phyloP scores from a whole-genome alignment of 2,329 filamentous ascomycete genomes.

The Bipolaris victoriae region DNA sequence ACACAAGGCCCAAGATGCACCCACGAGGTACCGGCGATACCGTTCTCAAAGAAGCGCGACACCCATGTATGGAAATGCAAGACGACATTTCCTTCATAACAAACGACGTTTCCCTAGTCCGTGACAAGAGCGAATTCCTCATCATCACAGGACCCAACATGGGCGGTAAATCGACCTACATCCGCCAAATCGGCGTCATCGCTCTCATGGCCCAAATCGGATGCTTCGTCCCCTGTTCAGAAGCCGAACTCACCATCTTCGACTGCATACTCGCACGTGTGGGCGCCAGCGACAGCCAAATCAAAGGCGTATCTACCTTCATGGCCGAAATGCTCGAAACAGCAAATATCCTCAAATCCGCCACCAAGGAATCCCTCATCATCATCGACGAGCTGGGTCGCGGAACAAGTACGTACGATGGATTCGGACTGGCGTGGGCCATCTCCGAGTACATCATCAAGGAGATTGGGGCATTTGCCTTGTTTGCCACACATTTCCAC shows the following conservation, averaged over 20 bases:
- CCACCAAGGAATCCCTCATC: constrained; percentile 92
- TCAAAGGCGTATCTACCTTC: constrained; percentile 97
- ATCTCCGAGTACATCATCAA: constrained; percentile 97
- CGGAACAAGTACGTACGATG: constrained; percentile 96
- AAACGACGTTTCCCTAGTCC: constrained; percentile 85
- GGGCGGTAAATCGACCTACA: constrained; percentile 98
- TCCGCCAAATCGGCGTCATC: constrained; percentile 95
- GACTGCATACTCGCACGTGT: constrained; percentile 96
- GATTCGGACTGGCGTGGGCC: constrained; percentile 98
- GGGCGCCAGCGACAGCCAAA: constrained; percentile 92
- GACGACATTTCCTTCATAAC: constrained; percentile 99
- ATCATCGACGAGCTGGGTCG: constrained; percentile 98
- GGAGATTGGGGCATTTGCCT: constrained; percentile 90
- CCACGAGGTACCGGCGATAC: constrained; percentile 86
- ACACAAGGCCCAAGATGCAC: constrained; percentile 90
- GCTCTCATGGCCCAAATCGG: constrained; percentile 97
- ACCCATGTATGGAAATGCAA: constrained; percentile 98
- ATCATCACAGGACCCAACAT: constrained; percentile 99
- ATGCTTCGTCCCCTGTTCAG: constrained; percentile 90
- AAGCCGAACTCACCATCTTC: constrained; percentile 93
- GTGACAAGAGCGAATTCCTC: constrained; percentile 83
- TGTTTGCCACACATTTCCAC: constrained; percentile 99
- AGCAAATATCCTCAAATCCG: constrained; percentile 96
- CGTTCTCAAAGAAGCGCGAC: constrained; percentile 86
- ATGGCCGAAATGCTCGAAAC: constrained; percentile 99